These are phyloP conservation scores for Alliaria petiolata DNA, from an alignment of 345 rosid genomes.

Conservation along the genomic window DNA sequence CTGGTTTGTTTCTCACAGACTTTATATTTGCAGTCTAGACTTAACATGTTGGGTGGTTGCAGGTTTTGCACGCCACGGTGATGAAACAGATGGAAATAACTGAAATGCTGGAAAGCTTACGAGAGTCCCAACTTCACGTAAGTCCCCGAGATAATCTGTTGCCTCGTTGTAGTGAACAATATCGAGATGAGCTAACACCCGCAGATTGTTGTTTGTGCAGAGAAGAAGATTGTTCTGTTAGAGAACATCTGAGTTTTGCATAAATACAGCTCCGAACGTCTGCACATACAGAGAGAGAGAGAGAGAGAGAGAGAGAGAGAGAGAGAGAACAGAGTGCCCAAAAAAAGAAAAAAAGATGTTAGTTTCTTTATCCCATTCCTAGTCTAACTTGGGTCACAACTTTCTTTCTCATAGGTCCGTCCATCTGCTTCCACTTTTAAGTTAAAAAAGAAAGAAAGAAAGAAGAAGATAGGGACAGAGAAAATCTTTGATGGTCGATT, in stretches of 20 bases:
- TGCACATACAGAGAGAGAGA: slow-evolving; percentile 27
- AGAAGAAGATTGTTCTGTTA: slow-evolving; percentile 34
- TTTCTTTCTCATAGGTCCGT: slow-evolving; percentile 1
- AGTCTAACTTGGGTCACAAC: neutral
- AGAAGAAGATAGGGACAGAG: slow-evolving; percentile 4
- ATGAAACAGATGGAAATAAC: slow-evolving; percentile 76
- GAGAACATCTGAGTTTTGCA: slow-evolving; percentile 29
- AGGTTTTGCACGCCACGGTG: slow-evolving; percentile 74
- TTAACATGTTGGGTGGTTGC: slow-evolving; percentile 12
- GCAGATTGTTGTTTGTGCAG: slow-evolving; percentile 15
- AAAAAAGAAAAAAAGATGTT: neutral
- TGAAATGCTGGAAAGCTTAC: slow-evolving; percentile 53
- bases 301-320: neutral
- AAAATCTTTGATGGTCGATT: neutral
- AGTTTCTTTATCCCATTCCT: slow-evolving; percentile 12
- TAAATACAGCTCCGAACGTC: slow-evolving; percentile 5
- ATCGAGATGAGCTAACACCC: neutral
- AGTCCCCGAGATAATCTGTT: slow-evolving; percentile 40
- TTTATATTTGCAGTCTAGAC: neutral
- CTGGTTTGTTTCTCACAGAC: neutral
- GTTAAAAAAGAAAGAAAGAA: neutral
- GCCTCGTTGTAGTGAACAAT: neutral
- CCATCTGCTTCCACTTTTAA: slow-evolving; percentile 16
- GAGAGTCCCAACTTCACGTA: slow-evolving; percentile 59
- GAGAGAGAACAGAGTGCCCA: neutral